Evolutionary conservation across 495 filamentous ascomycete genomes (phyloP), one percentile per base, ranked within the genome.

Genomic region (Sporormia fimetaria): DNA sequence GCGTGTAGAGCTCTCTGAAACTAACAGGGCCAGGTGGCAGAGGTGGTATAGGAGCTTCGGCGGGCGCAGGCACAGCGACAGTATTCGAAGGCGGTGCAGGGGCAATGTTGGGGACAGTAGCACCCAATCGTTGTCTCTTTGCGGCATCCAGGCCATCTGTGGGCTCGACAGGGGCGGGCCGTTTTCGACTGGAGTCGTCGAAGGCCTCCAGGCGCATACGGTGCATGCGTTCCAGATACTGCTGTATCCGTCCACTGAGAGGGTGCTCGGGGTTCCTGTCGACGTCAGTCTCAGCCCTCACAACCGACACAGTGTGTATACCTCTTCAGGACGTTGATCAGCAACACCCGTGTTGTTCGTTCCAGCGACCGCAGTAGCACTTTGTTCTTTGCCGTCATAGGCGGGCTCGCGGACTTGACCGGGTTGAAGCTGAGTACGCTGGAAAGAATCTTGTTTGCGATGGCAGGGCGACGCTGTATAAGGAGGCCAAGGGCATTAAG

Each of bases 381-480:
- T 37, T 80, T 85, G 22, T 73, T 70, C 54, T 78, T 81, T 3
- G 83, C 70, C 0, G 81, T 87, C 63, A 92, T 72, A 10, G 84
- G 80, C 4, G 74, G 73, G 49, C 74, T 78, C 29, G 80, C 80
- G 44, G 79, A 75, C 52, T 77, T 83, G 6, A 93, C 61, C 5
- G 90, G 90, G 58, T 92, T 92, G 68, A 94, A 99, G 51, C 76
- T 83, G n/a, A 96, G 62, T 17, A 96, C 68, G 2, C 81, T 71
- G 54, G 75, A 80, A 33, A 94, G 62, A 44, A 96, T 92, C 54
- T 86, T 87, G 58, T 75, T 83, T 17, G 83, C 71, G 43, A 92
- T 79, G 23, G 75, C 74, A 17, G 84, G 79, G 14, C 90, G 79
- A 18, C 75, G 77, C 46, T 85, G 83, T 38, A 93, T 71, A 15